Base-by-base conservation (phyloP, 148 eudicot species). In the Agrostemma githago region DNA sequence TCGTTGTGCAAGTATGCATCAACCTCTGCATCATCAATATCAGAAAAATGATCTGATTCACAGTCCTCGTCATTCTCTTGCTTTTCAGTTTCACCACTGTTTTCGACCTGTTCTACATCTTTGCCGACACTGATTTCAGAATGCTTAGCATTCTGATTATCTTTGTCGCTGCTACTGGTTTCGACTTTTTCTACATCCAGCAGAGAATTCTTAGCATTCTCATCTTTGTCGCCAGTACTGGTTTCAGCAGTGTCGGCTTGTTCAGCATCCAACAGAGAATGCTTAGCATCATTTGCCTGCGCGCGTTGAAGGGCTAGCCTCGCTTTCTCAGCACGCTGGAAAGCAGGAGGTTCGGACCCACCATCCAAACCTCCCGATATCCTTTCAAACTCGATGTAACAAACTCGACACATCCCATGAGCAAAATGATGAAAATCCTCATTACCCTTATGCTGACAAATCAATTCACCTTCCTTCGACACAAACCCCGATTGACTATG, bases 271-370 rank as follows among this genome's bases (percentile, higher is more conserved):
- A 48, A 48, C 5, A 48, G 14, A 48, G 53, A 66, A 66, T 71
- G 71, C 58, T 82, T 53, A 75, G 74, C 77, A 59, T 70, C 1
- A 26, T 26, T 79, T 68, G 81, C 82, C 34, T 76, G 37, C 10
- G 82, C 64, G 54, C 62, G 53, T 79, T 76, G 79, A 67, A 59
- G 62, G 41, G 72, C 77, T 68, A 75, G 68, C 79, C 96, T 89
- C 65, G 85, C 84, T 80, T 72, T 82, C 78, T 90, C 93, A 40
- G 98, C 98, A 74, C 93, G 93, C 78, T 93, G 98, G 83, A 93
- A 93, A 85, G 98, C 93, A 68, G 98, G 98, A 76, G 98, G 98
- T 78, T 90, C 96, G 56, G 90, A 84, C 66, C 89, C 97, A 48
- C 92, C 98, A 72, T 88, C 88, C 66, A 93, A 90, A 72, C 96